Conservation (phyloP, 805 yeast species). For the Danielozyma ontarioensis region DNA sequence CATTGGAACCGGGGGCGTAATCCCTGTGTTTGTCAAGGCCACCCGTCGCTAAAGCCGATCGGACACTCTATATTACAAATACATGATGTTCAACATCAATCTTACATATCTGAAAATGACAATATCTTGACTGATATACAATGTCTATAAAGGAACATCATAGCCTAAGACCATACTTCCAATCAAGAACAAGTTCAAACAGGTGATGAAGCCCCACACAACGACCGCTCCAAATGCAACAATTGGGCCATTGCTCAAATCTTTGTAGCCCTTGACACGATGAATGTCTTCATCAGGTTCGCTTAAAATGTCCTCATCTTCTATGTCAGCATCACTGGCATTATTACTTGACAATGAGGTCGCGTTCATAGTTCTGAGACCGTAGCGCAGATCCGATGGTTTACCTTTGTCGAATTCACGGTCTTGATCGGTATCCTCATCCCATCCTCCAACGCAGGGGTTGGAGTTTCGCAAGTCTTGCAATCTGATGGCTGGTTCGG, state of each 20-base stretch:
- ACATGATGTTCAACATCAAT: too few relatives aligned
- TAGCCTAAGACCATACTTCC: conserved; percentile 44
- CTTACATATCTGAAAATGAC: too few relatives aligned
- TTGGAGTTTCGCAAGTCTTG: conserved; percentile 36
- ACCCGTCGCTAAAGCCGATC: too few relatives aligned
- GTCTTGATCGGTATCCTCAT: conserved; percentile 23
- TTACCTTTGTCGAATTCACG: conserved; percentile 1
- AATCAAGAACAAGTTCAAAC: conserved; percentile 68
- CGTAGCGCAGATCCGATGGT: conserved; percentile 1
- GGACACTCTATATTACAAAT: too few relatives aligned
- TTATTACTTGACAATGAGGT: background rate
- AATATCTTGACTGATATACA: background rate
- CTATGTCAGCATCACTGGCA: conserved; percentile 5
- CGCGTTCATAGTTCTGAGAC: background rate
- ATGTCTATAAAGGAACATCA: conserved; percentile 43
- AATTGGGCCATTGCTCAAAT: conserved; percentile 63
- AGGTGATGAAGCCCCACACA: conserved; percentile 68
- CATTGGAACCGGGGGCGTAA: conserved; percentile 52
- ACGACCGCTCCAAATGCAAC: conserved; percentile 50
- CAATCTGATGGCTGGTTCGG: conserved; percentile 37
- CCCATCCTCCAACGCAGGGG: conserved; percentile 41
- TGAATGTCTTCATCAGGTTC: conserved; percentile 8
- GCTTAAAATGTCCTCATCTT: conserved; percentile 1
- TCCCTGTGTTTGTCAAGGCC: conserved; percentile 49
- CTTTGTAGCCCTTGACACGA: conserved; percentile 39